Evolutionary conservation across 257 asterid genomes (phyloP), one percentile per base, ranked within the genome.

Genomic region (Thymus mandschuricus): DNA sequence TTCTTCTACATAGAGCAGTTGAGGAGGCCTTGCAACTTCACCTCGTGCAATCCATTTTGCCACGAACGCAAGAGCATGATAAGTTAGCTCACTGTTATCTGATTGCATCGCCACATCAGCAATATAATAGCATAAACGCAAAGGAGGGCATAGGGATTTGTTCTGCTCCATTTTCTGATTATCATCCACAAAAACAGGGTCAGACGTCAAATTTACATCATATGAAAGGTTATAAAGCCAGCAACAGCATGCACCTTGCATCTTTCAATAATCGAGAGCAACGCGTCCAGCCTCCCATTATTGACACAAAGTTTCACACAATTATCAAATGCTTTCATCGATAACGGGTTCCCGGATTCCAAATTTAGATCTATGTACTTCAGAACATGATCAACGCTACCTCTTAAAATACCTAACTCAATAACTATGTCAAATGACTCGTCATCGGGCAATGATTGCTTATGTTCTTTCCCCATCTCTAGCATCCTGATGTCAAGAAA

Each of bases 141-240:
- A 95, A 8, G 84, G 82, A 46, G 96, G 96, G 63, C 90, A 78
- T 4, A 88, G 72, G 50, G 81, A 87, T 76, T 88, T 95, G 94
- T 94, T 89, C 78, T 92, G 87, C 64, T 86, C 98, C 88, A 80
- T 88, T 92, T 87, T 88, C 99, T 95, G 92, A 64, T 51, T 55
- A 69, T 13, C 79, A 77, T 78, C 78, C 70, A 74, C 21, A 61
- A 68, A 66, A 57, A 58, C 67, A 58, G 50, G 48, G 60, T 76
- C 68, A 72, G 55, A 65, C 11, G 58, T 60, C 52, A 31, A 63
- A 50, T 41, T 21, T 77, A 75, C 11, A 52, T 50, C 51, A 49
- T n/a, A 78, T 71, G 34, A 57, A 60, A 68, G 58, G 50, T 29
- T 41, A 52, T 71, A 66, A 28, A 49, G 69, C 76, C 35, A 79